Base-by-base conservation (phyloP, 2,329 filamentous ascomycete genomes). In the Colletotrichum sp. region DNA sequence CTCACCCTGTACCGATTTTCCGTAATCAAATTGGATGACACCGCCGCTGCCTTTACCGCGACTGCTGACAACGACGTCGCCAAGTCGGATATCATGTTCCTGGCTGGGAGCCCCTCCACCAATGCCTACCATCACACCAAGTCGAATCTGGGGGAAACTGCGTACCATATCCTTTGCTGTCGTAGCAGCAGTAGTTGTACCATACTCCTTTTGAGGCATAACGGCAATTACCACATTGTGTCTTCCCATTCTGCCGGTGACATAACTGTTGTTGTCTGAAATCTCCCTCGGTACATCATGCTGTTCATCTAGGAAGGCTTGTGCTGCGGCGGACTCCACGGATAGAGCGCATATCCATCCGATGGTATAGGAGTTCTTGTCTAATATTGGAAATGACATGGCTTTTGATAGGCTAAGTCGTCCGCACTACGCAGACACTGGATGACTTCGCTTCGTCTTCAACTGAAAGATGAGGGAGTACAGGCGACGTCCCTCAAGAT, bases 151-250 rank as follows among this genome's bases (percentile, higher is more conserved):
- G 1, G 34, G 55, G 13, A 70, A 34, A 6, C 52, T 85, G 69
- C 76, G 82, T 5, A 82, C 61, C 79, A 85, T 81, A 34, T 81
- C 71, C 9, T 63, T 76, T 0, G 80, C 83, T 4, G 82, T 82
- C 13, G 65, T 58, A 7, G 69, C 64, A 3, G 68, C 68, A 1
- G 65, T 77, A 21, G 77, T 75, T 8, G 73, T 75, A 0, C 76
- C 74, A 2, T 21, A 48, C 43, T 48, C 43, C 0, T 48, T 21
- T 0, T 58, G 21, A 1, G 79, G 77, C 26, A 81, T 32, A 1
- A 71, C 52, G 1, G 79, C 76, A 15, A 80, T 78, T 4, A 79
- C 77, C 6, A 80, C 52, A 16, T 80, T 78, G 21, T 79, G 79
- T 2, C 52, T 26, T 0, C 74, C 73, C 2, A 81, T 68, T 6